Conservation (phyloP, 1,139 yeast species). For the Lodderomyces pseudojiufengensis region DNA sequence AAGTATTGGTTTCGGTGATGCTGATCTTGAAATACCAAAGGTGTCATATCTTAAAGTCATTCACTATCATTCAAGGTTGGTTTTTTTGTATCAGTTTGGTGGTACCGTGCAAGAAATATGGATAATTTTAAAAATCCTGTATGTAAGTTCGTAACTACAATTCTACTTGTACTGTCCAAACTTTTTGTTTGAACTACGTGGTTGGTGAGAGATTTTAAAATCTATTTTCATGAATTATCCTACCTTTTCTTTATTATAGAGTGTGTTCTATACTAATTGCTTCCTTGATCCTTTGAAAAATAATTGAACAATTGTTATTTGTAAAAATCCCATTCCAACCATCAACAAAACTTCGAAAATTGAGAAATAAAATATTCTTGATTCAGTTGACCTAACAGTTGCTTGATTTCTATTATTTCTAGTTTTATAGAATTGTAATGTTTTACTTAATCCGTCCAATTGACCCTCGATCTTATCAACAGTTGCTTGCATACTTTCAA, state of each 20-base stretch:
- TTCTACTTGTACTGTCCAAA: no score
- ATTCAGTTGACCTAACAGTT: conserved; percentile 84
- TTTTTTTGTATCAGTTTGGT: conserved; percentile 1
- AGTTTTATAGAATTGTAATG: conserved; percentile 81
- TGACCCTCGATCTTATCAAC: conserved; percentile 64
- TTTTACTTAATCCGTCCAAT: conserved; percentile 59
- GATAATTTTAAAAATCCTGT: no score
- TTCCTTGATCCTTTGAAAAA: conserved; percentile 84
- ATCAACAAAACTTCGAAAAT: conserved; percentile 75
- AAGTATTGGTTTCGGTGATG: conserved; percentile 9
- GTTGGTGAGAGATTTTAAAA: no score
- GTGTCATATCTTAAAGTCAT: not conserved
- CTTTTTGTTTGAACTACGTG: no score
- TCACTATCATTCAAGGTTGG: no score
- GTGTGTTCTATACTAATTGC: conserved; percentile 64
- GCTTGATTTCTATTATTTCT: conserved; percentile 89
- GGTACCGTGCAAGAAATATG: no score
- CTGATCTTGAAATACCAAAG: conserved; percentile 10
- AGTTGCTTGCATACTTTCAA: conserved; percentile 57
- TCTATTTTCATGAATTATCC: no score
- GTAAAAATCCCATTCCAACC: conserved; percentile 83
- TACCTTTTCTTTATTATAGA: no score
- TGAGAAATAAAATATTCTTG: conserved; percentile 83
- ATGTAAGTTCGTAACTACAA: no score
- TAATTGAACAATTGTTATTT: conserved; percentile 78